Evolutionary conservation across 768 basidiomycete species (phyloP).

Genomic region (Lactarius sp.): DNA sequence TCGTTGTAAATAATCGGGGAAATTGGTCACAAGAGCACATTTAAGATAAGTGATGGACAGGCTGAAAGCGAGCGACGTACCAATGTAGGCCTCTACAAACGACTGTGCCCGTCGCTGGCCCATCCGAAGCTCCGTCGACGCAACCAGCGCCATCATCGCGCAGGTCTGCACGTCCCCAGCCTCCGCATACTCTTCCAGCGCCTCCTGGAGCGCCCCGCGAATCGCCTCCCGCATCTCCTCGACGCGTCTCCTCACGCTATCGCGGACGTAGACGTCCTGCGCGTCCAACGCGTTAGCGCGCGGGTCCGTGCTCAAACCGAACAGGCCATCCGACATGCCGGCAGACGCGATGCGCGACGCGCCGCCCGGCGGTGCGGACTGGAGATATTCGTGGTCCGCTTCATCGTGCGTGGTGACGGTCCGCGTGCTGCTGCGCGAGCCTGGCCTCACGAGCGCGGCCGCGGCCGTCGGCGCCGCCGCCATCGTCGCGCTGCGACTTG

Average conservation of each 20-base stretch:
- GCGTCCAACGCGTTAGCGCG: not conserved
- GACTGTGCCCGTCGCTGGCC: constrained; percentile 39
- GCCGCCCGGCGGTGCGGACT: not conserved
- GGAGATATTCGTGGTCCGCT: constrained; percentile 21
- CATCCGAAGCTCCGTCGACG: constrained; percentile 53
- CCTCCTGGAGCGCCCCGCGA: constrained; percentile 6
- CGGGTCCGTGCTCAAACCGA: constrained; percentile 1
- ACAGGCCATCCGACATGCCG: constrained; percentile 21
- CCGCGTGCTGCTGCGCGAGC: constrained; percentile 62
- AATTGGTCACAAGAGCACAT: constrained; percentile 11
- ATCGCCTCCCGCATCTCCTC: constrained; percentile 19
- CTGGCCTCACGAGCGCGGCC: constrained; percentile 38
- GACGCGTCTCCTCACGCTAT: constrained; percentile 11
- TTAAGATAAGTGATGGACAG: constrained; percentile 9
- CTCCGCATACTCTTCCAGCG: constrained; percentile 35
- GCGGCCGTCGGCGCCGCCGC: constrained; percentile 25
- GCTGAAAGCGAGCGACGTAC: constrained; percentile 39
- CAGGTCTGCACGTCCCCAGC: constrained; percentile 75
- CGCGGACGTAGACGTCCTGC: constrained; percentile 10
- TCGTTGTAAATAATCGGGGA: constrained; percentile 20
- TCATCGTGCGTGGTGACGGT: constrained; percentile 52
- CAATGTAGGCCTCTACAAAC: constrained; percentile 70
- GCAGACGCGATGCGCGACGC: not conserved
- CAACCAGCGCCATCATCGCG: constrained; percentile 62
- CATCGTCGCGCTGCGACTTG: constrained; percentile 10